Percentiles rank a stretch among this genome's conserved stretches.
Conservation (phyloP, 495 filamentous ascomycete genomes). For the Acidomyces sp. region DNA sequence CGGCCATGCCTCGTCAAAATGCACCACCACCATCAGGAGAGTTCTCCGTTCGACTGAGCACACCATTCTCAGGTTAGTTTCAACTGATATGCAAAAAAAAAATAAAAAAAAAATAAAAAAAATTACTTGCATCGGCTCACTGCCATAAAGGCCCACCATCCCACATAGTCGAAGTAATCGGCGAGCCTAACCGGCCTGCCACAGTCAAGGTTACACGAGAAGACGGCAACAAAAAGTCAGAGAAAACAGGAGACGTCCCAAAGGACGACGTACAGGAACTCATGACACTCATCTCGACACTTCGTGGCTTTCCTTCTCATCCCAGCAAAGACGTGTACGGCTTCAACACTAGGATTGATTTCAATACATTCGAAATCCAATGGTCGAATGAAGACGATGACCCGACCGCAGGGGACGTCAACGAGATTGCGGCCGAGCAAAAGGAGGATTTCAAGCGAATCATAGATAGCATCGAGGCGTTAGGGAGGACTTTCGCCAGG, state of each 20-base stretch:
- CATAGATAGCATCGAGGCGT: slow-evolving; percentile 19
- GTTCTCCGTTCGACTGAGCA: slow-evolving; percentile 16
- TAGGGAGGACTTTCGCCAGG: slow-evolving; percentile 19
- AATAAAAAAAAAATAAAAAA: too few species aligned
- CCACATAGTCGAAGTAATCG: slow-evolving; percentile 17
- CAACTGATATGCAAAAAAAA: too few species aligned
- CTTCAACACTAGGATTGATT: slow-evolving; percentile 12
- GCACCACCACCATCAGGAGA: slow-evolving; percentile 20
- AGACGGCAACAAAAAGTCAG: slow-evolving; percentile 2
- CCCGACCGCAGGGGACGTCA: background rate
- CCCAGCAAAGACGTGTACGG: slow-evolving; percentile 16
- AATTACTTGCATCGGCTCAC: too few species aligned
- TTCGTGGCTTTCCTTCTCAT: slow-evolving; percentile 21
- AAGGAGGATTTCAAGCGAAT: slow-evolving; percentile 21
- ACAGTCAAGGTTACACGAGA: slow-evolving; percentile 1
- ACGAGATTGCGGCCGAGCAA: slow-evolving; percentile 16
- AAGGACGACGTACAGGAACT: slow-evolving; percentile 22
- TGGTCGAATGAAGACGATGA: slow-evolving; percentile 20
- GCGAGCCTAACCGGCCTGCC: slow-evolving; percentile 19
- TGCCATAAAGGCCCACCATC: slow-evolving; percentile 5
- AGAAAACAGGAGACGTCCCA: slow-evolving; percentile 18
- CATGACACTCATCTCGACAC: slow-evolving; percentile 9
- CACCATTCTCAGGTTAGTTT: slow-evolving; percentile 17
- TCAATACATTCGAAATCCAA: slow-evolving; percentile 21
- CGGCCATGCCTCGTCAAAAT: slow-evolving; percentile 16